Percentiles rank a stretch among this genome's conserved stretches.
These are phyloP conservation scores for Trichomonascaceae sp. DNA, from an alignment of 1,139 yeast genomes.

Conservation along the genomic window DNA sequence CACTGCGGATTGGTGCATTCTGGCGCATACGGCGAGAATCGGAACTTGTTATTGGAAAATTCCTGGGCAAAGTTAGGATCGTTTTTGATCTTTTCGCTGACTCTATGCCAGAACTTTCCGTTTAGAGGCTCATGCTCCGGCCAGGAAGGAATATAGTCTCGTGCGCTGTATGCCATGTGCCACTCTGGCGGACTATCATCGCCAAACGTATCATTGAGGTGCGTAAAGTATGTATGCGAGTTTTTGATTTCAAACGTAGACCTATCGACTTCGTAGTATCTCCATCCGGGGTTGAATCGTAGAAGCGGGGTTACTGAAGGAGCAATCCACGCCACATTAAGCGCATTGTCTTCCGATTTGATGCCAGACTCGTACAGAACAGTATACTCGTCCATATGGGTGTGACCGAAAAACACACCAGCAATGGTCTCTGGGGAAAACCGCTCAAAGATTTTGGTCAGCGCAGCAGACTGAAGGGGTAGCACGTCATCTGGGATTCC, in stretches of 20 bases:
- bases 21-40: conserved; percentile 35
- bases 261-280: conserved; percentile 57
- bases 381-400: conserved; percentile 57
- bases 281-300: conserved; percentile 55
- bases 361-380: conserved; percentile 31
- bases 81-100: conserved; percentile 17
- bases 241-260: conserved; percentile 50
- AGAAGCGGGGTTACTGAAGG: conserved; percentile 54
- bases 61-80: conserved; percentile 33
- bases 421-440: conserved; percentile 60
- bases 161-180: conserved; percentile 20
- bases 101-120: conserved; percentile 22
- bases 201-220: conserved; percentile 30
- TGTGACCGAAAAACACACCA: conserved; percentile 58
- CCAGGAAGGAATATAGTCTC: conserved; percentile 20
- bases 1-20: conserved; percentile 16
- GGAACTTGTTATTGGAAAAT: conserved; percentile 36
- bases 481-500: conserved; percentile 36
- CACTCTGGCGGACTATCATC: conserved; percentile 13
- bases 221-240: conserved; percentile 38
- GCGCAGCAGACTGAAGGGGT: conserved; percentile 48
- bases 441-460: conserved; percentile 46
- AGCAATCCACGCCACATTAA: conserved; percentile 50
- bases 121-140: conserved; percentile 19
- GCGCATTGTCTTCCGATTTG: conserved; percentile 32